phyloP scores from a whole-genome alignment of 192 early-diverging fungal genomes.

The Dissophora ornata region DNA sequence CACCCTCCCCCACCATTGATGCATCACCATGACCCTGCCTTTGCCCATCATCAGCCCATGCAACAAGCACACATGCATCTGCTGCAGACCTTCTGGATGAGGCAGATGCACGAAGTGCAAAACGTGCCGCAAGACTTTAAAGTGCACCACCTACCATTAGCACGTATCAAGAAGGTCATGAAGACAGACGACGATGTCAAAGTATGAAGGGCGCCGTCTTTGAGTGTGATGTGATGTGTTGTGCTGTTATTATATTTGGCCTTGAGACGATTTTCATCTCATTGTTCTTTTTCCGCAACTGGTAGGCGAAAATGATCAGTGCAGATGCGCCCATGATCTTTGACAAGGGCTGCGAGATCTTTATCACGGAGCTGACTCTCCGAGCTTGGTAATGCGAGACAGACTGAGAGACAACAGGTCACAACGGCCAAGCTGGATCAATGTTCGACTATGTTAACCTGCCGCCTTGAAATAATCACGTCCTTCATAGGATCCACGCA shows the following conservation, averaged over 20 bases:
- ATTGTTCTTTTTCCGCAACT: background rate
- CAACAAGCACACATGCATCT: constrained; percentile 50
- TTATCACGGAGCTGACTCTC: constrained; percentile 89
- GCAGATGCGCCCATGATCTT: constrained; percentile 91
- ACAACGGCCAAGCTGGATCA: too few species aligned
- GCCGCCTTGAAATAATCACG: too few species aligned
- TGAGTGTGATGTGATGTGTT: too few species aligned
- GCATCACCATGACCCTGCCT: constrained; percentile 44
- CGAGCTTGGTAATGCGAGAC: constrained; percentile 75
- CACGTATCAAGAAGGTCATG: constrained; percentile 98
- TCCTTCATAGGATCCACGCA: constrained; percentile 78
- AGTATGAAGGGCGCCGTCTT: too few species aligned
- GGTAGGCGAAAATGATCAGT: constrained; percentile 67
- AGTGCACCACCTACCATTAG: constrained; percentile 88
- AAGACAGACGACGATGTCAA: constrained; percentile 97
- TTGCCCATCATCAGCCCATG: constrained; percentile 51
- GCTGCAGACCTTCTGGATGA: constrained; percentile 75
- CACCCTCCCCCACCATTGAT: constrained; percentile 45
- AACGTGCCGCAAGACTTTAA: constrained; percentile 88
- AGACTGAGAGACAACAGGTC: too few species aligned
- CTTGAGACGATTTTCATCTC: too few species aligned
- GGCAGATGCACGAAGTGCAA: constrained; percentile 71
- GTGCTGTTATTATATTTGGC: too few species aligned
- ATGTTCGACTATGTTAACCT: too few species aligned
- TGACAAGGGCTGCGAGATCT: constrained; percentile 97